Evolutionary conservation across 805 yeast genomes (phyloP).

Genomic region (Starmera amethionina): DNA sequence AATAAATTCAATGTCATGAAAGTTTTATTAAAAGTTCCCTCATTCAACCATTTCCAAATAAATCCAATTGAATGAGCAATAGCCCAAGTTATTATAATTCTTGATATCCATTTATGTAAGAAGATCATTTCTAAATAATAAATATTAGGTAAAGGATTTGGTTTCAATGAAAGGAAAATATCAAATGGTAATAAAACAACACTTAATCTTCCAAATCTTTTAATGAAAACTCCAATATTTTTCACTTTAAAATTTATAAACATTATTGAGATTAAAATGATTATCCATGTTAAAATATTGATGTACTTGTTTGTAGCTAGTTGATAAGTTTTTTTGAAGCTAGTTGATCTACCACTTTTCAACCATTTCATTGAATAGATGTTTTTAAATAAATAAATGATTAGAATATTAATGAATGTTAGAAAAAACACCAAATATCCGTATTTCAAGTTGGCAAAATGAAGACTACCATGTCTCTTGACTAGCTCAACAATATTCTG

Average conservation of each 20-base stretch:
- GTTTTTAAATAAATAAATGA: slow-evolving; percentile 24
- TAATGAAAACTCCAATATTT: slow-evolving; percentile 29
- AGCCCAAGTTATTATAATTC: slow-evolving; percentile 38
- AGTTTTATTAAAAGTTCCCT: slow-evolving; percentile 25
- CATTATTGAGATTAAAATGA: slow-evolving; percentile 21
- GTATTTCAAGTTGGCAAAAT: slow-evolving; percentile 46
- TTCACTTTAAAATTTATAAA: slow-evolving; percentile 25
- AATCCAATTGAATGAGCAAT: slow-evolving; percentile 46
- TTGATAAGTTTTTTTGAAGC: slow-evolving; percentile 17
- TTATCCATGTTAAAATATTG: slow-evolving; percentile 25
- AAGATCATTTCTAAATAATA: slow-evolving; percentile 44
- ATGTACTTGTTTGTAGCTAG: slow-evolving; percentile 25
- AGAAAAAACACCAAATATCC: slow-evolving; percentile 44
- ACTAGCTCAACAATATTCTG: slow-evolving; percentile 2
- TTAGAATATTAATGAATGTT: slow-evolving; percentile 29
- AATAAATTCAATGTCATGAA: slow-evolving; percentile 33
- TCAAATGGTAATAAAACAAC: slow-evolving; percentile 51
- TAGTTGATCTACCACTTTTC: slow-evolving; percentile 28
- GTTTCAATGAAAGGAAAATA: slow-evolving; percentile 45
- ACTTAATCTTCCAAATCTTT: slow-evolving; percentile 54
- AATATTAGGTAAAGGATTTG: slow-evolving; percentile 36
- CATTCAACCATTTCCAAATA: slow-evolving; percentile 35
- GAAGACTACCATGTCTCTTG: slow-evolving; percentile 42
- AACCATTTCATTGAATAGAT: slow-evolving; percentile 27
- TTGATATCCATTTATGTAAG: slow-evolving; percentile 65